Conservation (phyloP, 73 alveolate genomes). For the Symbiodinium natans region DNA sequence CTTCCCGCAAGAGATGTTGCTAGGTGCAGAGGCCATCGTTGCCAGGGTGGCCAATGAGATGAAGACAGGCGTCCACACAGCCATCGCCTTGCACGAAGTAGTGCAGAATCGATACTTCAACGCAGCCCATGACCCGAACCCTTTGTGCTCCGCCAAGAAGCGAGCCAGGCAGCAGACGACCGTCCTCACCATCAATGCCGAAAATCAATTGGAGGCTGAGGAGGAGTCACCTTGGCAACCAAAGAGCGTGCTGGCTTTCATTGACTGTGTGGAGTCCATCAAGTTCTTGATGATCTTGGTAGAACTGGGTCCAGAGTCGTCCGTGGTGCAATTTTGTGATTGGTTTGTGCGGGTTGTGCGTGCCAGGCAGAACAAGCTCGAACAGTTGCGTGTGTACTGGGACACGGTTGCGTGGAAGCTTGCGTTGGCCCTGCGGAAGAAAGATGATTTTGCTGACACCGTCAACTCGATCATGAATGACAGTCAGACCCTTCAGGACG, state of each 20-base stretch:
- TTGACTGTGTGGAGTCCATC: background rate
- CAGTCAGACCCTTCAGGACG: background rate
- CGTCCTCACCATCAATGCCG: background rate
- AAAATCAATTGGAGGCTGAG: background rate
- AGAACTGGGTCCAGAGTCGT: background rate
- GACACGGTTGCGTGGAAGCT: background rate
- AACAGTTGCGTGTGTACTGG: constrained; percentile 8
- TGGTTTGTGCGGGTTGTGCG: constrained; percentile 17
- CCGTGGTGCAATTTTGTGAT: background rate
- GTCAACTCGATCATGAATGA: constrained; percentile 8
- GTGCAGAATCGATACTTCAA: too few species aligned
- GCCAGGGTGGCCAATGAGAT: background rate
- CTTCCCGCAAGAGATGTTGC: too few species aligned
- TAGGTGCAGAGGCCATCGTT: background rate
- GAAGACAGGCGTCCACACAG: too few species aligned
- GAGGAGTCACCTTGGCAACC: constrained; percentile 8
- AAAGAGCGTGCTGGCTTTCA: background rate
- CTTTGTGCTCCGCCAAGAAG: too few species aligned
- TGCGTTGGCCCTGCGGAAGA: background rate
- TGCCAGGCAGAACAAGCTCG: background rate
- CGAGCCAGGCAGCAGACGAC: background rate
- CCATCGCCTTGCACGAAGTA: too few species aligned
- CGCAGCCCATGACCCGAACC: too few species aligned
- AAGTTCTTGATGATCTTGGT: background rate
- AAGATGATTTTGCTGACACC: background rate